Conservation (phyloP, 345 rosid species). For the Boechera divaricarpa region DNA sequence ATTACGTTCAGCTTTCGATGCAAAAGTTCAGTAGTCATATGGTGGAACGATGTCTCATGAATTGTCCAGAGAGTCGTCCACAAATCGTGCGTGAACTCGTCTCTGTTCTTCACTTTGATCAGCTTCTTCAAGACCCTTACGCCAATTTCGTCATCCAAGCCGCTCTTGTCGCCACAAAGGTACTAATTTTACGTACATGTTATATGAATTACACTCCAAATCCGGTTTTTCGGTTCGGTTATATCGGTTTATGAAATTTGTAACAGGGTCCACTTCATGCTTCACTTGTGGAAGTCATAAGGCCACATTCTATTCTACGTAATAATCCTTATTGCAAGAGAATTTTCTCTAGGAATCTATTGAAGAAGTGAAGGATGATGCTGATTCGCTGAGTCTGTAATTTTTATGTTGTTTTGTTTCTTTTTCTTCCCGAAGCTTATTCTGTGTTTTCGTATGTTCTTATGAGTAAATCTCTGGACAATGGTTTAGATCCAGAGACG, state of each 20-base stretch:
- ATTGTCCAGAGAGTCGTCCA: conserved; percentile 48
- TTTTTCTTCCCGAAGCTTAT: conserved; percentile 5
- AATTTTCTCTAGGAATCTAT: conserved; percentile 43
- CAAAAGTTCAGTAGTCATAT: conserved; percentile 66
- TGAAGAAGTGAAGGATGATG: conserved; percentile 44
- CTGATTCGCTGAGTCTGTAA: conserved; percentile 33
- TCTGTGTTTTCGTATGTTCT: conserved; percentile 4
- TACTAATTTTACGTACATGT: conserved; percentile 8
- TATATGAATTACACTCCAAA: neutral
- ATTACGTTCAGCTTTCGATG: conserved; percentile 59
- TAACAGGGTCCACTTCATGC: conserved; percentile 48
- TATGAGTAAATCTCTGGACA: conserved; percentile 39
- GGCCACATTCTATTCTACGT: conserved; percentile 46
- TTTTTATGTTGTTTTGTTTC: conserved; percentile 45
- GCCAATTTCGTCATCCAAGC: conserved; percentile 68
- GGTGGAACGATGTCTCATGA: conserved; percentile 58
- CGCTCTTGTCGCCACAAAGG: conserved; percentile 55
- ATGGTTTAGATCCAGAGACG: conserved; percentile 23
- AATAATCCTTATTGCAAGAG: conserved; percentile 50
- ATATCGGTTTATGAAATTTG: neutral
- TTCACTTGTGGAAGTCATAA: conserved; percentile 44
- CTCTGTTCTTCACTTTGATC: conserved; percentile 55
- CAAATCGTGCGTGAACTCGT: conserved; percentile 55
- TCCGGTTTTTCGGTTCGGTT: neutral
- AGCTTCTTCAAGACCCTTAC: conserved; percentile 60